Conservation (phyloP, 495 filamentous ascomycete genomes). For the Xylaria grammica region DNA sequence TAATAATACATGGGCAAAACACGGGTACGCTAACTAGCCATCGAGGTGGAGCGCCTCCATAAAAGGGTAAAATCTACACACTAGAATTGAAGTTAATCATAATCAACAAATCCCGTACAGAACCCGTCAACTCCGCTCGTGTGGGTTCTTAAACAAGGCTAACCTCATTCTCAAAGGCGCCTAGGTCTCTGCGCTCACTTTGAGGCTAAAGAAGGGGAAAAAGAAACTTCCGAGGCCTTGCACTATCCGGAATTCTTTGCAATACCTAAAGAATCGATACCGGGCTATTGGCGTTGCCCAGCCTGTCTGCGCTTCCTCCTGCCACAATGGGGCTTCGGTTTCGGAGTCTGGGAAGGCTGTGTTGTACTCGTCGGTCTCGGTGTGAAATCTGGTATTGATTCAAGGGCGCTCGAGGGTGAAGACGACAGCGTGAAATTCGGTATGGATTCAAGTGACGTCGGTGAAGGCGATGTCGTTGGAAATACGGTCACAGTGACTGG, state of each 20-base stretch:
- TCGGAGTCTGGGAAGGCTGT: neutral
- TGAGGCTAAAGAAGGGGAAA: too few relatives aligned
- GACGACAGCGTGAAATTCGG: neutral
- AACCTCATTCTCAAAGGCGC: neutral
- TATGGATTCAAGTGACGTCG: neutral
- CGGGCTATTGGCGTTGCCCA: too few relatives aligned
- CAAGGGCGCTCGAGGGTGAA: neutral
- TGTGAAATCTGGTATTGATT: constrained; percentile 15
- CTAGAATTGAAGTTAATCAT: constrained; percentile 13
- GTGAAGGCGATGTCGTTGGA: constrained; percentile 1
- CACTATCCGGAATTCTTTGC: neutral
- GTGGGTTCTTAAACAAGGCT: too few relatives aligned
- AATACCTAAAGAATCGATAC: neutral
- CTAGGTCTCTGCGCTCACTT: too few relatives aligned
- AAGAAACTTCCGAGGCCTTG: too few relatives aligned
- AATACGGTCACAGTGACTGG: constrained; percentile 10
- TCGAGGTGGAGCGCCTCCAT: neutral
- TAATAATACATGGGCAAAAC: too few relatives aligned
- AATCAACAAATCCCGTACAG: neutral
- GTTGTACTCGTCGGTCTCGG: constrained; percentile 4
- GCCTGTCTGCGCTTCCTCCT: constrained; percentile 10
- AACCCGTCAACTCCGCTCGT: neutral
- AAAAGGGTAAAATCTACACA: constrained; percentile 1
- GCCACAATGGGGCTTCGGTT: constrained; percentile 10
- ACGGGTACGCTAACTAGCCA: too few relatives aligned